Base-by-base conservation (phyloP, 2,329 filamentous ascomycete genomes). In the Periconia macrospinosa region DNA sequence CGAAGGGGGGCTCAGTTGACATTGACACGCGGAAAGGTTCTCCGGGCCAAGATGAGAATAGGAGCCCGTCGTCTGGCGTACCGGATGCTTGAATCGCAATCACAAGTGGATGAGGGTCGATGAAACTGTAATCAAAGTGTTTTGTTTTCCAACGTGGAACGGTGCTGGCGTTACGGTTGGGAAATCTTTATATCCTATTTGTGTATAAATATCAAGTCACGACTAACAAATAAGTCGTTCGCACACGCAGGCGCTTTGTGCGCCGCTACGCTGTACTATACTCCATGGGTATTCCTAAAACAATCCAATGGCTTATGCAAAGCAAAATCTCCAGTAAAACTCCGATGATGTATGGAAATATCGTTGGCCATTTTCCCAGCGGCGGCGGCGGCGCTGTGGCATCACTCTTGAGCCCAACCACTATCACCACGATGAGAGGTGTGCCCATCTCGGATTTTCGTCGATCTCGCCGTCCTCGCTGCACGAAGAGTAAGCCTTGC, bases 401-500 rank as follows among this genome's bases (percentile, higher is more conserved):
- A 37, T n/a, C 33, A 37, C 33, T 10, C 11, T 14, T 13, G 3
- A 14, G 11, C 33, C 33, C 33, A 13, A 6, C 11, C 33, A 27
- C 14, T 15, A 30, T 27, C 19, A 48, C 19, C 17, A 48, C 35
- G 46, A 53, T 7, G 67, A 70, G 10, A 70, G 54, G 45, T 69
- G 68, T 40, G 67, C 68, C 68, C 68, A 70, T 27, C 63, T 58
- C 11, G 65, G 49, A 56, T 68, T 61, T 1, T 15, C 18, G 52
- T 69, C 67, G 6, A 56, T 50, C 23, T 69, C 65, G 9, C 66
- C 67, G 19, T 67, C 56, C 46, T 60, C 65, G 65, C 68, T 70
- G 46, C 9, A 27, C 11, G 6, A 30, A 13, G 23, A 45, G 66
- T 70, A 52, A 69, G 66, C 40, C 20, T 41, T 14, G 17, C 6